Percentiles rank a stretch among this genome's conserved stretches.
Conservation (phyloP, 2,329 filamentous ascomycete species). For the Anthostomella pinea region DNA sequence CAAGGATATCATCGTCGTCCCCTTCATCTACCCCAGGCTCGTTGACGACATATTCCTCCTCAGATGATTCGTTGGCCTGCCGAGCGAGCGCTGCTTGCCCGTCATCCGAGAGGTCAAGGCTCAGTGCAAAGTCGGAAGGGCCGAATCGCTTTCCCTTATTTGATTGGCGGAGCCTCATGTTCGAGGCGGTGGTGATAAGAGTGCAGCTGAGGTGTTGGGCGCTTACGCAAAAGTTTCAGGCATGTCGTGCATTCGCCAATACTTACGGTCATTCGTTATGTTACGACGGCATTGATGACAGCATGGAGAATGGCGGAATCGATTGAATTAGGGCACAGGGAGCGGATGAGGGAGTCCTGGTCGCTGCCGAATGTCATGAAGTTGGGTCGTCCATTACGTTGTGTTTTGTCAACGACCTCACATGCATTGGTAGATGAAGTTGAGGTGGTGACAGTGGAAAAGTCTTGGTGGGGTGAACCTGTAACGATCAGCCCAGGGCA, state of each 20-base stretch:
- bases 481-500: too few species aligned
- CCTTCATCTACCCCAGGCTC: too few species aligned
- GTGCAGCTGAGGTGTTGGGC: neutral
- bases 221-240: slow-evolving; percentile 11
- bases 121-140: slow-evolving; percentile 18
- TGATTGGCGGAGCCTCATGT: slow-evolving; percentile 31
- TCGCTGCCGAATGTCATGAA: too few species aligned
- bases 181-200: slow-evolving; percentile 7
- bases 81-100: neutral
- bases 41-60: slow-evolving; percentile 27
- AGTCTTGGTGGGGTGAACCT: too few species aligned
- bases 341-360: too few species aligned
- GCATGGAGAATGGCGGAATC: too few species aligned
- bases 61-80: slow-evolving; percentile 23
- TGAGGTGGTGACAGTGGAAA: too few species aligned
- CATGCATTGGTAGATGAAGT: too few species aligned
- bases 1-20: too few species aligned
- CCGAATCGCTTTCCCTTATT: slow-evolving; percentile 27
- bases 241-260: neutral
- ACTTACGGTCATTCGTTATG: neutral
- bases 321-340: too few species aligned
- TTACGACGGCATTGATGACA: neutral
- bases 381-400: too few species aligned
- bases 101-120: neutral
- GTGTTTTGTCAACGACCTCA: too few species aligned